Evolutionary conservation across 2,329 filamentous ascomycete genomes (phyloP).

Genomic region (Curvularia verruculosa): DNA sequence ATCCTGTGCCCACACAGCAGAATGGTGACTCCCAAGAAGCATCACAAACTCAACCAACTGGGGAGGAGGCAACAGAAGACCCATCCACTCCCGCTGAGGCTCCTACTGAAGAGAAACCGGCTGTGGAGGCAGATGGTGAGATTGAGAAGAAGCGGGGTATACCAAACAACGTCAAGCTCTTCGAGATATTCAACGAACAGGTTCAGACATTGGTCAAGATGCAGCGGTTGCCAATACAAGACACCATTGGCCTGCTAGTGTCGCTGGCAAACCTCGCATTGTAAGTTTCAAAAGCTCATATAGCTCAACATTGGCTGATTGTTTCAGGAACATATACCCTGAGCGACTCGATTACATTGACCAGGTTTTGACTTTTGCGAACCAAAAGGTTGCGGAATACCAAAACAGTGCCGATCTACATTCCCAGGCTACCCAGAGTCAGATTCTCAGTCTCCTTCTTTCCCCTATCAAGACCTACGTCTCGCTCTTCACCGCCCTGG

Average conservation of each 20-base stretch:
- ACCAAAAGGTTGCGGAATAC: conserved; percentile 84
- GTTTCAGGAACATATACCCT: conserved; percentile 80
- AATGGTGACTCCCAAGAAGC: conserved; percentile 41
- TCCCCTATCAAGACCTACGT: conserved; percentile 88
- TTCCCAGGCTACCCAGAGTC: conserved; percentile 83
- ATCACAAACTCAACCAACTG: conserved; percentile 26
- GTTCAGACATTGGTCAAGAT: conserved; percentile 92
- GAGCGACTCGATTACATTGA: conserved; percentile 92
- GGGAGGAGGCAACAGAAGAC: conserved; percentile 39
- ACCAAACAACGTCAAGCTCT: conserved; percentile 81
- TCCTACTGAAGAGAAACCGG: conserved; percentile 40
- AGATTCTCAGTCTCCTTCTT: conserved; percentile 86
- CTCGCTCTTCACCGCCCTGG: conserved; percentile 94
- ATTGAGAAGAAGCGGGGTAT: conserved; percentile 62
- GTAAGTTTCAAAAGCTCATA: conserved; percentile 46
- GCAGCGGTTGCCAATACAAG: conserved; percentile 88
- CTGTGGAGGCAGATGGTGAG: conserved; percentile 51
- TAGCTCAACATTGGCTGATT: conserved; percentile 31
- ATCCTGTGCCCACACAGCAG: conserved; percentile 35
- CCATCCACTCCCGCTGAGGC: conserved; percentile 37
- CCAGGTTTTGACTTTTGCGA: conserved; percentile 87
- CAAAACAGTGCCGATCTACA: conserved; percentile 95
- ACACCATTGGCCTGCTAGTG: conserved; percentile 92
- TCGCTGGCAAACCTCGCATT: conserved; percentile 91
- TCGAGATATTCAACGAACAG: conserved; percentile 97